Percentiles rank a stretch among this genome's conserved stretches.
These are phyloP conservation scores for Phytophthora meadii DNA, from an alignment of 352 stramenopile genomes.

Conservation along the genomic window DNA sequence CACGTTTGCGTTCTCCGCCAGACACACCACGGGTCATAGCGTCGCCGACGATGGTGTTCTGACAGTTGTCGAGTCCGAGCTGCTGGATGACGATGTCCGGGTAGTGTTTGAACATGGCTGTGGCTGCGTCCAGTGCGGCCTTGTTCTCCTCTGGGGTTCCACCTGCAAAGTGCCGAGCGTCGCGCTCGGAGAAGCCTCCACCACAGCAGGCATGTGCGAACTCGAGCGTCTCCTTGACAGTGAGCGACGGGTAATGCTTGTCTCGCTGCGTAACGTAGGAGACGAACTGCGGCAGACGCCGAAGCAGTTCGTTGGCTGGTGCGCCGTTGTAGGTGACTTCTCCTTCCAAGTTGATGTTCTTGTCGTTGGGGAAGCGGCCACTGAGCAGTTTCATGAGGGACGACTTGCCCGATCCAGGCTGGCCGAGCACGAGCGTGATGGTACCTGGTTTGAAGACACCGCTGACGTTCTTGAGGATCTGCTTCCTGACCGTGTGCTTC, in stretches of 20 bases:
- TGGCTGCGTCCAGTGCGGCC: slow-evolving; percentile 30
- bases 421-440: slow-evolving; percentile 59
- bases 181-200: slow-evolving; percentile 35
- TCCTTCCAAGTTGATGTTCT: slow-evolving; percentile 44
- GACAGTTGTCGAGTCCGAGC: slow-evolving; percentile 57
- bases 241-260: slow-evolving; percentile 51
- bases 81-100: slow-evolving; percentile 55
- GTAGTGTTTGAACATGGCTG: slow-evolving; percentile 41
- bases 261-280: slow-evolving; percentile 51
- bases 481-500: slow-evolving; percentile 41
- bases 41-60: slow-evolving; percentile 76
- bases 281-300: slow-evolving; percentile 42
- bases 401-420: slow-evolving; percentile 57
- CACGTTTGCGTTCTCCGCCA: slow-evolving; percentile 76
- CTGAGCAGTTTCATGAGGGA: slow-evolving; percentile 62
- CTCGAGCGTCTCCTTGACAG: slow-evolving; percentile 61
- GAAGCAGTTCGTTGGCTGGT: slow-evolving; percentile 1
- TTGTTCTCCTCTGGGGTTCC: slow-evolving; percentile 42
- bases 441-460: slow-evolving; percentile 51
- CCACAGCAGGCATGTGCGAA: slow-evolving; percentile 48
- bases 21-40: slow-evolving; percentile 73
- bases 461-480: slow-evolving; percentile 47
- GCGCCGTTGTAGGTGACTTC: slow-evolving; percentile 57
- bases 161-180: slow-evolving; percentile 17
- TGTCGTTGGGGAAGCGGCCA: slow-evolving; percentile 39